phyloP scores from a whole-genome alignment of 1,139 yeast species.

The Diutina catenulata region DNA sequence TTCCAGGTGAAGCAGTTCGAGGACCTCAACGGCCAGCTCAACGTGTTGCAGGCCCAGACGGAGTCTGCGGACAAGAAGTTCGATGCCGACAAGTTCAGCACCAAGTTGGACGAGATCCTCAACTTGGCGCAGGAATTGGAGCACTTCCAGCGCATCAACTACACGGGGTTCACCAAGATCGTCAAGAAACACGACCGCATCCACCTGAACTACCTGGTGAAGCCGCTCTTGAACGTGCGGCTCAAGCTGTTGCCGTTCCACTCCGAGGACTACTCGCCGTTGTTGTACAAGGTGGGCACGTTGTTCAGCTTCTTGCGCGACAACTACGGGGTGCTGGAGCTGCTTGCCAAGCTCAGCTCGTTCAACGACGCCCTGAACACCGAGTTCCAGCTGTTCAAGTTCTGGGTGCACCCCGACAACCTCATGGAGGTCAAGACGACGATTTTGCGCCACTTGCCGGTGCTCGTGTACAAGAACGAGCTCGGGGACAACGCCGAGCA shows the following conservation, averaged over 20 bases:
- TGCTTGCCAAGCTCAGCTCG: constrained; percentile 32
- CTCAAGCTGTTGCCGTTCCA: constrained; percentile 83
- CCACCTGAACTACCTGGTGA: constrained; percentile 76
- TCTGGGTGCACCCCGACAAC: constrained; percentile 95
- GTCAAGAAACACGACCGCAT: constrained; percentile 93
- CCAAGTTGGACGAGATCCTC: constrained; percentile 60
- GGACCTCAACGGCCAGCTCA: constrained; percentile 53
- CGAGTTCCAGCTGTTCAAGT: constrained; percentile 69
- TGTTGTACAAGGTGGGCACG: constrained; percentile 70
- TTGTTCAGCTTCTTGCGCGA: constrained; percentile 75
- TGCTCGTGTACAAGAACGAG: constrained; percentile 57
- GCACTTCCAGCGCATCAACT: constrained; percentile 80
- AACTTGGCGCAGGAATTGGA: constrained; percentile 77
- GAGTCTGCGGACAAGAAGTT: constrained; percentile 24
- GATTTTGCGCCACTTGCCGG: constrained; percentile 86
- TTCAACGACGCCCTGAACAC: constrained; percentile 32
- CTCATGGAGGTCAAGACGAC: constrained; percentile 94
- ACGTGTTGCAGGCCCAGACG: constrained; percentile 43
- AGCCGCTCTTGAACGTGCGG: constrained; percentile 79
- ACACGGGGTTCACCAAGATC: constrained; percentile 88
- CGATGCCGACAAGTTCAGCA: constrained; percentile 46
- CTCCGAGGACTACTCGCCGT: constrained; percentile 89
- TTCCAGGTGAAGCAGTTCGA: constrained; percentile 70
- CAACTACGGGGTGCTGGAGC: constrained; percentile 34
- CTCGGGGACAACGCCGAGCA: constrained; percentile 18